Conservation (phyloP, 768 basidiomycete genomes). For the Phanerodontia chrysosporium region DNA sequence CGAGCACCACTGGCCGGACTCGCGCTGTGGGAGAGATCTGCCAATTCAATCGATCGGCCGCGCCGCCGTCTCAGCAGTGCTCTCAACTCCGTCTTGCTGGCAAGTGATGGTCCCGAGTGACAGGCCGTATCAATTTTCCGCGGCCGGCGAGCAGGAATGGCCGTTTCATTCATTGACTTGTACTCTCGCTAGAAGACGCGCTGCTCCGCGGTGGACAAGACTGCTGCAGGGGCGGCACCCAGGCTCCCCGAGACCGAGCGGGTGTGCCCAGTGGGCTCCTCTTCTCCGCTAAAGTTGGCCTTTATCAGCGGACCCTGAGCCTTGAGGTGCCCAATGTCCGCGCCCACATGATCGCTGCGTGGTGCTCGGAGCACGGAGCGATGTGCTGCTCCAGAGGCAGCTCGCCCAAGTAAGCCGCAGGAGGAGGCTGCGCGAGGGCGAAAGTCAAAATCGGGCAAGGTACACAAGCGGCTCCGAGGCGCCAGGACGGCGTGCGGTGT, state of each 20-base stretch:
- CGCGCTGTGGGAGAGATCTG: neutral
- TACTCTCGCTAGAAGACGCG: neutral
- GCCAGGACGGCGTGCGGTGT: neutral
- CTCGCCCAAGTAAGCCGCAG: too few species aligned
- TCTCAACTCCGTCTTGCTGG: neutral
- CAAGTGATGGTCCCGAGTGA: neutral
- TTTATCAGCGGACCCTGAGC: neutral
- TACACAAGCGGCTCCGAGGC: neutral
- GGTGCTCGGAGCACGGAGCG: neutral
- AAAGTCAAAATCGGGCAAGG: slow-evolving; percentile 1
- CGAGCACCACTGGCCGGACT: neutral
- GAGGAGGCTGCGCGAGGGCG: too few species aligned
- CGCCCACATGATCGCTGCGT: neutral
- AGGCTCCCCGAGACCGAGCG: slow-evolving; percentile 3
- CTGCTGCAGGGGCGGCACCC: neutral
- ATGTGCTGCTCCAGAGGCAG: neutral
- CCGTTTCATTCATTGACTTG: neutral
- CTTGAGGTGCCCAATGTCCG: neutral
- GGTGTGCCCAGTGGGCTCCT: neutral
- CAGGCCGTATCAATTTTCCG: neutral
- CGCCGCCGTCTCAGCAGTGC: neutral
- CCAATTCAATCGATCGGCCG: neutral
- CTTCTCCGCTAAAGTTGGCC: neutral
- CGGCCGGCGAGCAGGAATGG: neutral
- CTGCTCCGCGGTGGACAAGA: neutral